Evolutionary conservation across 371 early-diverging fungal species (phyloP), one percentile per base, ranked within the genome.

Genomic region (Mortierella sp.): DNA sequence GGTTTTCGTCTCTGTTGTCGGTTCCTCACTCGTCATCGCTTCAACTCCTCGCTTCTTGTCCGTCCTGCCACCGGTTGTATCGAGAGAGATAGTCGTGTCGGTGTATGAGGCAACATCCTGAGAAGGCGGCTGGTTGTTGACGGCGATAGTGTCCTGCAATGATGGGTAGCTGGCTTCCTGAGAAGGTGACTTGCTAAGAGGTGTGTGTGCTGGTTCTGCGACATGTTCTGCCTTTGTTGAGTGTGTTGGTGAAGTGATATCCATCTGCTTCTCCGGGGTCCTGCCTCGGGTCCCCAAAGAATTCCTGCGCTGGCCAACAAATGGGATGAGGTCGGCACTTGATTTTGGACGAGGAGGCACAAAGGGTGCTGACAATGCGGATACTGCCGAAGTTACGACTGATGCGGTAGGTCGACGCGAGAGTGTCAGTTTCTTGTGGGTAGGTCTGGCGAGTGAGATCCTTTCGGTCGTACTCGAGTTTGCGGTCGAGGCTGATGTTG

Each of bases 21-120:
- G 26, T 14, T 53, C 53, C 19, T 68, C 43, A 19, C 55, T 53
- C 41, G 52, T 52, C 22, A 40, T 50, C 34, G 52, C 48, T 47
- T 68, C 68, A 7, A 34, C 34, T 19, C 37, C 58, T 34, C 58
- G 58, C 34, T 58, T 58, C 34, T 29, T 58, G 58, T 58, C 58
- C 31, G 34, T 8, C 22, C 19, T 58, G 34, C 2, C 34, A 34
- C 9, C 2, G 19, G 31, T 34, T 34, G 34, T 31, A 1, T 58
- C 58, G 58, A 8, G 8, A 19, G 58, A 19, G 2, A 14, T 13
- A 10, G 53, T 14, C 5, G 31, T 11, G 11, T 22, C n/a, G 22
- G 22, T 16, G 48, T 19, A 31, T 16, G 58, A 34, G 9, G 22
- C 31, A 7, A 8, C 2, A 9, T 19, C 34, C 58, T 8, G 34